Percentiles rank a stretch among this genome's conserved stretches.
These are phyloP conservation scores for Rosa lucieae DNA, from an alignment of 306 rosid species.

Conservation along the genomic window DNA sequence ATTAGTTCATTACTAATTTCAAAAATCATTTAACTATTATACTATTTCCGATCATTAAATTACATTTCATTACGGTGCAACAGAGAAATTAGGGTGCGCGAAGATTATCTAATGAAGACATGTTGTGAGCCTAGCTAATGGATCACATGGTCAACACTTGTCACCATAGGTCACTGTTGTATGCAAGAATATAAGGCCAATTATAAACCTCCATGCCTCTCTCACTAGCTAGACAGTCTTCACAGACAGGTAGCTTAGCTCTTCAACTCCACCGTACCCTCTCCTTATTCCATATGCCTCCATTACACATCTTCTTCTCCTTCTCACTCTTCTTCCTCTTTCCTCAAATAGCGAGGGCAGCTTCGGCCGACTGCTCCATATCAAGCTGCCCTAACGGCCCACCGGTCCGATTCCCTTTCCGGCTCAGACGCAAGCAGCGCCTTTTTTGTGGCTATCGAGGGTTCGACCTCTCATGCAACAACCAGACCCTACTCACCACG, in stretches of 20 bases:
- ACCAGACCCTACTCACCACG: constrained; percentile 11
- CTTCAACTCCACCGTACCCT: neutral
- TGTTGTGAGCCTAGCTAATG: neutral
- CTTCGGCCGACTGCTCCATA: constrained; percentile 3
- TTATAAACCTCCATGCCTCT: neutral
- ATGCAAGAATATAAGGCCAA: neutral
- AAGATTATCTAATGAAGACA: neutral
- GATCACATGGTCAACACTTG: neutral
- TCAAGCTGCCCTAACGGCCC: constrained; percentile 3
- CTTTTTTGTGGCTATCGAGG: constrained; percentile 8
- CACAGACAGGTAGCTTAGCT: neutral
- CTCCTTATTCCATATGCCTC: constrained; percentile 8
- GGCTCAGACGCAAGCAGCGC: neutral
- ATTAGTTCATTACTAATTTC: no score
- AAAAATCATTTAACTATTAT: no score
- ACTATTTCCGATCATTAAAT: no score
- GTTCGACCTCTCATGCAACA: constrained; percentile 29
- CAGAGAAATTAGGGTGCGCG: neutral
- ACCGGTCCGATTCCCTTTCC: constrained; percentile 36
- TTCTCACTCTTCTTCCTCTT: constrained; percentile 13
- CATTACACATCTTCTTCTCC: neutral
- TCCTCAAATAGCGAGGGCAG: constrained; percentile 18
- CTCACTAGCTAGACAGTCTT: neutral
- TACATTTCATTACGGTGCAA: no score
- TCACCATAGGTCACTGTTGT: neutral